phyloP scores from a whole-genome alignment of 78 protist genomes.

The Creolimax fragrantissima region DNA sequence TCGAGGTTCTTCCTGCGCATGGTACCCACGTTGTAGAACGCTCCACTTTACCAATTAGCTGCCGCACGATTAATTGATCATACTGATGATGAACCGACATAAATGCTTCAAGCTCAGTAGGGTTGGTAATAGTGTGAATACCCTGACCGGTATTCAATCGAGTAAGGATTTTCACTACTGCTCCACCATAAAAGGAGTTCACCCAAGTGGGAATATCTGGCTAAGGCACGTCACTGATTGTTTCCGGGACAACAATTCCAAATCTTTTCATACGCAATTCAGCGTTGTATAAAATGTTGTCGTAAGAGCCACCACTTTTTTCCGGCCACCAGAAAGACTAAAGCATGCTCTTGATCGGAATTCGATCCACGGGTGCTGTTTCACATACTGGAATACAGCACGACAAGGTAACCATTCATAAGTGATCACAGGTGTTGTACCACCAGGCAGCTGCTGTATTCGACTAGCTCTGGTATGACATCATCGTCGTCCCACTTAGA shows the following conservation, averaged over 20 bases:
- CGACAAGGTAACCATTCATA: conserved; percentile 23
- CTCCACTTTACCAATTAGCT: conserved; percentile 36
- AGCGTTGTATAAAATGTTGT: conserved; percentile 34
- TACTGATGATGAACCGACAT: conserved; percentile 23
- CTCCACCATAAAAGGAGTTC: conserved; percentile 29
- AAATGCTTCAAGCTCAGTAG: conserved; percentile 36
- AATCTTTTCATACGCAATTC: conserved; percentile 16
- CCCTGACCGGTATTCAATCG: conserved; percentile 46
- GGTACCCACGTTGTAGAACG: conserved; percentile 55
- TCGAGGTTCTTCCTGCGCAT: conserved; percentile 8
- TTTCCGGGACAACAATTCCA: conserved; percentile 28
- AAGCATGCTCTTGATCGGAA: conserved; percentile 19
- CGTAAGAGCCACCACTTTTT: conserved; percentile 43
- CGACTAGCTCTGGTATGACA: not conserved
- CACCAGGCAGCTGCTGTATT: not conserved
- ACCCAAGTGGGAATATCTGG: conserved; percentile 22
- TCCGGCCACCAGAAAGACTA: conserved; percentile 54
- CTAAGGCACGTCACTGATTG: conserved; percentile 28
- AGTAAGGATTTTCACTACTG: conserved; percentile 50
- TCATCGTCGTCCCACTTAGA: not conserved
- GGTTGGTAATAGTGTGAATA: conserved; percentile 37
- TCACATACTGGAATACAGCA: conserved; percentile 51
- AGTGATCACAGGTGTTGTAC: not conserved
- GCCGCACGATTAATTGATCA: conserved; percentile 52
- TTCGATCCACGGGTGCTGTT: conserved; percentile 55